Conservation (phyloP, 139 green algal genomes). For the Chlorella sorokiniana region DNA sequence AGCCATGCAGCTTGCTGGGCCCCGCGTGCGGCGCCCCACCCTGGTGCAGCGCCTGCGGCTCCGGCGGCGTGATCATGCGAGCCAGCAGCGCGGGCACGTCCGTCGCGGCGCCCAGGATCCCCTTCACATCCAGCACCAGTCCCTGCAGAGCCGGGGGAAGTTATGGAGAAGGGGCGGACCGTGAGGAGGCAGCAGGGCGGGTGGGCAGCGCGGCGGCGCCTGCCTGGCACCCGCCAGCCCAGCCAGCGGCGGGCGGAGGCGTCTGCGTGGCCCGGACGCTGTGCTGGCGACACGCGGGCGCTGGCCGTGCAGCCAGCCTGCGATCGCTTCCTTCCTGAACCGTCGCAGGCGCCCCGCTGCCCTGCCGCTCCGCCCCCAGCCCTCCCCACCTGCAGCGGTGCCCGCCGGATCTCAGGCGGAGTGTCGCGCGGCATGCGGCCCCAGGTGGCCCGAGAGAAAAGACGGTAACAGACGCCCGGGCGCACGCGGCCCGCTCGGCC, state of each 20-base stretch:
- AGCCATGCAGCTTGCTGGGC: not conserved
- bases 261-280: no score
- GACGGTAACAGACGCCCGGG: conserved; percentile 80
- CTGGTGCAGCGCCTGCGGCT: conserved; percentile 35
- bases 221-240: not conserved
- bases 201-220: not conserved
- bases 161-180: not conserved
- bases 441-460: conserved; percentile 71
- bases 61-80: conserved; percentile 71
- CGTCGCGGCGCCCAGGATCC: conserved; percentile 28
- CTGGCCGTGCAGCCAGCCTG: no score
- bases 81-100: conserved; percentile 48
- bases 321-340: no score
- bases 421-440: conserved; percentile 62
- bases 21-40: not conserved
- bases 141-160: no score
- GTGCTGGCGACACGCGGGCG: no score
- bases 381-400: conserved; percentile 67
- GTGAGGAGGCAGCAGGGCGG: not conserved
- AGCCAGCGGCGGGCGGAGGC: not conserved
- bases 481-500: conserved; percentile 84
- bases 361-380: no score
- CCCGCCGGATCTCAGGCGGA: conserved; percentile 81
- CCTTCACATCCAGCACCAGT: conserved; percentile 48
- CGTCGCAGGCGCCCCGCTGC: no score